phyloP scores from a whole-genome alignment of 768 basidiomycete species.

The Leccinum subgranulosum region DNA sequence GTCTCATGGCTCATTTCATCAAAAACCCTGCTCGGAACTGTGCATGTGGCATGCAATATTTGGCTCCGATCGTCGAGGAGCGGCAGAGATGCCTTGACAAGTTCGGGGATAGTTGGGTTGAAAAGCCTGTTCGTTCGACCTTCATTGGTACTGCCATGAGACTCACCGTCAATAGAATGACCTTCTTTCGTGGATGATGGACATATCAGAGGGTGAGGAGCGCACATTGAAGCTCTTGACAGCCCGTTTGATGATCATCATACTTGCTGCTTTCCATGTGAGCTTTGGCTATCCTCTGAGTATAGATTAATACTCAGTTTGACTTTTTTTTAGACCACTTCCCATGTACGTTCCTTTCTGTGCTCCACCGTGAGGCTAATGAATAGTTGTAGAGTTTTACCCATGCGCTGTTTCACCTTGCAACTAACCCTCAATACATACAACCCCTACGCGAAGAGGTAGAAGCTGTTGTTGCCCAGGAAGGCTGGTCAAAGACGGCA shows the following conservation, averaged over 20 bases:
- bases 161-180: not conserved
- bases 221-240: not conserved
- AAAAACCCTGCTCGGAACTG: not conserved
- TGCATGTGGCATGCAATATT: not conserved
- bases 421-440: not conserved
- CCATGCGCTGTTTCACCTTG: not conserved
- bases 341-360: not conserved
- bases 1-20: not conserved
- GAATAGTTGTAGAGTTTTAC: not conserved
- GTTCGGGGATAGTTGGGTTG: not conserved
- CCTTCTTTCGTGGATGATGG: not conserved
- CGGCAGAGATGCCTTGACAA: not conserved
- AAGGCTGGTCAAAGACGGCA: not conserved
- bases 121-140: not conserved
- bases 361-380: not conserved
- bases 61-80: slow-evolving; percentile 2
- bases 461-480: not conserved
- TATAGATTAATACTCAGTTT: not conserved
- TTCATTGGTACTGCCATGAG: not conserved
- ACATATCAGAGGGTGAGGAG: not conserved
- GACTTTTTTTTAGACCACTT: not conserved
- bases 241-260: not conserved
- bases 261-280: slow-evolving; percentile 13
- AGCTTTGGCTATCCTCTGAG: not conserved
- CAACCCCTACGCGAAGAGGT: not conserved